Percentiles rank a stretch among this genome's conserved stretches.
phyloP scores from a whole-genome alignment of 306 rosid genomes.

The Fragaria ananassa region DNA sequence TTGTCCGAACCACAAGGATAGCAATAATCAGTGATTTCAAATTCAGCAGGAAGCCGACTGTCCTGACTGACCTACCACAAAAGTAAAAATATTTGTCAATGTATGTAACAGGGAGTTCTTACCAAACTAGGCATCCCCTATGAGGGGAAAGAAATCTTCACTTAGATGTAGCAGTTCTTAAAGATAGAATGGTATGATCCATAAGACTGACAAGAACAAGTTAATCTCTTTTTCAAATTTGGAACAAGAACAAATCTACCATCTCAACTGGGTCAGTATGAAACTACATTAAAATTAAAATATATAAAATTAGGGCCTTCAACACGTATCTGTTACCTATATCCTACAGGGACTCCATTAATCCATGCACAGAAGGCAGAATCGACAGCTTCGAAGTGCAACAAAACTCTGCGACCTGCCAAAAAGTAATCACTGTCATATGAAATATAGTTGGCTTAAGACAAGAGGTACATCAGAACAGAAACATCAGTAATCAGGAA shows the following conservation, averaged over 20 bases:
- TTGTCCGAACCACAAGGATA: constrained; percentile 61
- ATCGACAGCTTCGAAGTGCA: constrained; percentile 97
- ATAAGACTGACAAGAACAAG: background rate
- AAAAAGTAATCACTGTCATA: constrained; percentile 25
- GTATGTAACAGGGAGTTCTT: background rate
- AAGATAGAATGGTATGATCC: background rate
- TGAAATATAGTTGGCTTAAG: background rate
- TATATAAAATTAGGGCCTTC: background rate
- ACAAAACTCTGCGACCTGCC: constrained; percentile 83
- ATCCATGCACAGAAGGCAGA: constrained; percentile 93
- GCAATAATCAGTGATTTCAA: constrained; percentile 85
- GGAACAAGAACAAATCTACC: background rate
- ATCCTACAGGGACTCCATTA: constrained; percentile 82
- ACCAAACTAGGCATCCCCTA: background rate
- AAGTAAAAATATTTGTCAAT: constrained; percentile 28
- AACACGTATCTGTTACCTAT: constrained; percentile 50
- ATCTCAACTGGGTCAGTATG: background rate
- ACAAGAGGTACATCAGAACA: constrained; percentile 5
- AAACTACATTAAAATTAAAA: background rate
- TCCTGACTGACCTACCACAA: constrained; percentile 84
- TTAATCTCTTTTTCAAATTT: background rate
- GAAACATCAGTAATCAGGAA: background rate
- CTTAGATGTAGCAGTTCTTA: background rate
- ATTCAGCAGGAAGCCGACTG: constrained; percentile 92
- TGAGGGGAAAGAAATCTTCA: background rate